A percentile compares a stretch with the other conserved stretches of the same genome.
Evolutionary conservation across 768 basidiomycete genomes (phyloP).

Genomic region (Neoboletus brunneissimus): DNA sequence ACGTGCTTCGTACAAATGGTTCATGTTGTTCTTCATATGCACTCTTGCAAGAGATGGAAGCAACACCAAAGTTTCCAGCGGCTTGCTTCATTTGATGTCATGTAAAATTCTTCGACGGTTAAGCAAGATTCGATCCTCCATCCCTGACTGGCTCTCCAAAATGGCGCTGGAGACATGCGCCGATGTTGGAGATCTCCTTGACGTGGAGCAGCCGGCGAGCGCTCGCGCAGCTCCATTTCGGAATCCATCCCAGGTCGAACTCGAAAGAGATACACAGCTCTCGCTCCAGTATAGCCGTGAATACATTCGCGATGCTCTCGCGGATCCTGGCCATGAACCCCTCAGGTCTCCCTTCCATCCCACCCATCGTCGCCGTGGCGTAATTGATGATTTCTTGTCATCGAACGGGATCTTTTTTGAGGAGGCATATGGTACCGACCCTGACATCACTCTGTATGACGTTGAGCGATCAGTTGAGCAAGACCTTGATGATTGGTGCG

Average conservation of each 20-base stretch:
- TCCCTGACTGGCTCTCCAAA: conserved; percentile 33
- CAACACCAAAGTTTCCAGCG: conserved; percentile 6
- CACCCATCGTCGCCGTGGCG: too few species aligned
- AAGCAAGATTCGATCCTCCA: too few species aligned
- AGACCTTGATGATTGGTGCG: too few species aligned
- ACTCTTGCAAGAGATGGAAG: conserved; percentile 23
- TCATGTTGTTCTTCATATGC: conserved; percentile 14
- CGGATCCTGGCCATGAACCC: too few species aligned
- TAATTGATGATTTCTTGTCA: too few species aligned
- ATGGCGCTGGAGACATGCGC: conserved; percentile 28
- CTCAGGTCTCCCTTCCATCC: too few species aligned
- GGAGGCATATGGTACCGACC: too few species aligned
- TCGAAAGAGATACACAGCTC: conserved; percentile 30
- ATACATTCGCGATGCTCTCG: too few species aligned
- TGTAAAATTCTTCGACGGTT: conserved; percentile 13
- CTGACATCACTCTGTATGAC: too few species aligned
- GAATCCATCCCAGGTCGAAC: conserved; percentile 2
- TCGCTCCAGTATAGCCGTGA: not conserved
- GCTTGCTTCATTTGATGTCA: conserved; percentile 27
- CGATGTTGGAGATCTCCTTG: conserved; percentile 13
- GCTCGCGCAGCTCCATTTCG: conserved; percentile 22
- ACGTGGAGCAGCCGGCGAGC: conserved; percentile 35
- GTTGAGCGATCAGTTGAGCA: too few species aligned
- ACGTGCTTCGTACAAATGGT: too few species aligned
- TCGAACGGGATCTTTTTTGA: too few species aligned